Evolutionary conservation across 306 rosid genomes (phyloP).

Genomic region (Abrus precatorius): DNA sequence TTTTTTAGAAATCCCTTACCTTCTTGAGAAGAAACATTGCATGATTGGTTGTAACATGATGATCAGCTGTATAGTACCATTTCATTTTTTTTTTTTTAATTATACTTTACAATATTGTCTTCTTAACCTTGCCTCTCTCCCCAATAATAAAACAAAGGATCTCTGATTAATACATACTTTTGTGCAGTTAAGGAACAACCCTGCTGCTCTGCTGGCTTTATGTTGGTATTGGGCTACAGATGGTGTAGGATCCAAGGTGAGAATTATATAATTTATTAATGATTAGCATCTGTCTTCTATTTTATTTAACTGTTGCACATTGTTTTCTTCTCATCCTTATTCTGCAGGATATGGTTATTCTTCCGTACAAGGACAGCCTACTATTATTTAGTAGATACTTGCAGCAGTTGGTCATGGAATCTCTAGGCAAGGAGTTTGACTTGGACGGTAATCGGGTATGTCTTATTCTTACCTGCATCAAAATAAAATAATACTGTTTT

Average conservation of each 20-base stretch:
- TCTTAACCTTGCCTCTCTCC: background rate
- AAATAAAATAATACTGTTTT: background rate
- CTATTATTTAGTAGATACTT: constrained; percentile 92
- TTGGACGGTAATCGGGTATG: constrained; percentile 95
- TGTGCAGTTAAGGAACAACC: constrained; percentile 77
- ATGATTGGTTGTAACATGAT: too few species aligned
- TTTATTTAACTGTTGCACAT: constrained; percentile 39
- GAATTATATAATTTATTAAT: constrained; percentile 41
- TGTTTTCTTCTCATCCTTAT: constrained; percentile 37
- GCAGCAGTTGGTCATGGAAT: constrained; percentile 99
- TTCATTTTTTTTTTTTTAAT: too few species aligned
- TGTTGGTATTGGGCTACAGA: constrained; percentile 99
- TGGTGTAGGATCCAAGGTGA: constrained; percentile 95
- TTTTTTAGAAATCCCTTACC: too few species aligned
- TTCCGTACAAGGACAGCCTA: constrained; percentile 95
- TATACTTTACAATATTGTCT: too few species aligned
- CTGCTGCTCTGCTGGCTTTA: constrained; percentile 94
- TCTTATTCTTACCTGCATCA: constrained; percentile 41
- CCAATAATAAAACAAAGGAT: background rate
- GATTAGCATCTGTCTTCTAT: constrained; percentile 13
- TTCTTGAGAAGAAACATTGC: too few species aligned
- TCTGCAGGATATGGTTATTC: constrained; percentile 95
- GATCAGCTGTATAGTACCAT: too few species aligned
- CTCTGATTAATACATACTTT: constrained; percentile 30
- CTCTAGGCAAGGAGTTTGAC: constrained; percentile 98